phyloP scores from a whole-genome alignment of 2,329 filamentous ascomycete genomes.

The Pseudogymnoascus sp. region DNA sequence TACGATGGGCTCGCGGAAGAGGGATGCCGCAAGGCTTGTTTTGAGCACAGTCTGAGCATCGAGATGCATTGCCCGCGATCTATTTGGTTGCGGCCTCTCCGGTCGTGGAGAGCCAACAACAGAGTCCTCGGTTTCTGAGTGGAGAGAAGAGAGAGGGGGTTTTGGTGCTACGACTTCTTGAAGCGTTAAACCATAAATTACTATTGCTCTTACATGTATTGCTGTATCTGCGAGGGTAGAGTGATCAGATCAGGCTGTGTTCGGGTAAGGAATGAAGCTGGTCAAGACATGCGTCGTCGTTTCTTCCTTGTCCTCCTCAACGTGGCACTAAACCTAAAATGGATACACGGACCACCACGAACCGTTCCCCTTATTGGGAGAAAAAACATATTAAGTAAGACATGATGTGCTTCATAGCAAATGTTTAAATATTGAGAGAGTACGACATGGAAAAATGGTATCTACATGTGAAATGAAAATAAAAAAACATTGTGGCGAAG shows the following conservation, averaged over 20 bases:
- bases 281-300: background rate
- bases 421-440: background rate
- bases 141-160: background rate
- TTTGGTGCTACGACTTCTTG: background rate
- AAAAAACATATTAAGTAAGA: background rate
- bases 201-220: background rate
- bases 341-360: background rate
- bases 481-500: background rate
- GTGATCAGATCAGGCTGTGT: background rate
- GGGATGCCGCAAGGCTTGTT: background rate
- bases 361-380: background rate
- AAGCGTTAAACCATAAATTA: background rate
- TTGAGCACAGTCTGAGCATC: background rate
- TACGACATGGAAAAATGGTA: constrained; percentile 3
- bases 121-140: background rate
- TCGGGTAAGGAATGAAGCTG: background rate
- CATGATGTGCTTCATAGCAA: background rate
- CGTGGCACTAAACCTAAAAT: background rate
- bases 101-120: background rate
- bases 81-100: background rate
- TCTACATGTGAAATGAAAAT: constrained; percentile 4
- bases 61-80: background rate
- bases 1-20: background rate
- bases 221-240: background rate
- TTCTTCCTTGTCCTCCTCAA: background rate